These are phyloP conservation scores for Boletus nobilissimus DNA, from an alignment of 1,284 basidiomycete genomes.

Conservation along the genomic window DNA sequence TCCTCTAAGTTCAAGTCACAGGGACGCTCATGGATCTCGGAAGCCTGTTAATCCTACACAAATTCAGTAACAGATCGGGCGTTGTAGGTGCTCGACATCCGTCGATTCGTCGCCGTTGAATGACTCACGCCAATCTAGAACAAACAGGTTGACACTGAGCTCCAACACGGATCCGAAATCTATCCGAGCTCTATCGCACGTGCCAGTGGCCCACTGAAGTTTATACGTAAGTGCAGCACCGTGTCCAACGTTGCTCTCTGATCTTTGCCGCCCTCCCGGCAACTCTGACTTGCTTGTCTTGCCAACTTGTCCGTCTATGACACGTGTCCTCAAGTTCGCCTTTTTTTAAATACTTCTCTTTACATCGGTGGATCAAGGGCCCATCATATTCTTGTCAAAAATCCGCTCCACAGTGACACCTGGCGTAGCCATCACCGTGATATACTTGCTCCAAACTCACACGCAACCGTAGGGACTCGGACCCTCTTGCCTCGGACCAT, in stretches of 20 bases:
- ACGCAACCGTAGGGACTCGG: too few relatives aligned
- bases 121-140: background rate
- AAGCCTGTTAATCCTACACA: background rate
- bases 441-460: too few relatives aligned
- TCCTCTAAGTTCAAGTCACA: background rate
- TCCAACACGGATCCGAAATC: background rate
- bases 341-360: background rate
- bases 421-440: too few relatives aligned
- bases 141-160: background rate
- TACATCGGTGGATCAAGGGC: background rate
- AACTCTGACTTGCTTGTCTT: background rate
- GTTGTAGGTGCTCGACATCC: background rate
- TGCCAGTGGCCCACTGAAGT: background rate
- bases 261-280: background rate
- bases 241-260: background rate
- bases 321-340: background rate
- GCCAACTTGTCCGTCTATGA: background rate
- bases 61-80: background rate
- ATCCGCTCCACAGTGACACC: background rate
- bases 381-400: background rate
- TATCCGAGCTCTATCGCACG: background rate
- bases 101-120: background rate
- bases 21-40: background rate
- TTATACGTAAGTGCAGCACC: background rate
- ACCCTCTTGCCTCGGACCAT: too few relatives aligned